Evolutionary conservation across 306 rosid species (phyloP).

Genomic region (Canavalia gladiata): DNA sequence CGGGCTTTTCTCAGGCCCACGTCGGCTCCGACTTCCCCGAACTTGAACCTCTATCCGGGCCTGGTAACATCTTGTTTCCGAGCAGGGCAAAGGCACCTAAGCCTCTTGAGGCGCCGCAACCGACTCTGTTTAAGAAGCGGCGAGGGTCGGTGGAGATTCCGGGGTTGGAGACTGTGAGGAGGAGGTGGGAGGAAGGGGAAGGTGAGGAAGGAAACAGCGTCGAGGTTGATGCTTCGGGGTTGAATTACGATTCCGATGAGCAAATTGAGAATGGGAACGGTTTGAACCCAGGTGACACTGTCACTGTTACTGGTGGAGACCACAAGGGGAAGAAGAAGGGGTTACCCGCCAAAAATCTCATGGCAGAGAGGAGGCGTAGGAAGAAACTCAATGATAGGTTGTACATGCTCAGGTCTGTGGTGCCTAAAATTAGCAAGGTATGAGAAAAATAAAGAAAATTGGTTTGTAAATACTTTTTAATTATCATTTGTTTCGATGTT

Average conservation of each 20-base stretch:
- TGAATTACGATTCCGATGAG: constrained; percentile 91
- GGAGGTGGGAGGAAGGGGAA: constrained; percentile 62
- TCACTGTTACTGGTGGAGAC: constrained; percentile 58
- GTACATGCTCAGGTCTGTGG: constrained; percentile 97
- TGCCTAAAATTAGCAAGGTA: constrained; percentile 99
- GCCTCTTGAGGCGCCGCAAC: constrained; percentile 69
- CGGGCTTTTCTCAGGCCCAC: constrained; percentile 53
- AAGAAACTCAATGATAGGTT: constrained; percentile 97
- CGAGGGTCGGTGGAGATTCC: constrained; percentile 59
- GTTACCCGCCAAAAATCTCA: constrained; percentile 88
- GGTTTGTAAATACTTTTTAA: neutral
- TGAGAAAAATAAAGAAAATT: neutral
- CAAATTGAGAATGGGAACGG: constrained; percentile 41
- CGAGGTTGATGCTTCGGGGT: constrained; percentile 63
- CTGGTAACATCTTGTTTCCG: constrained; percentile 58
- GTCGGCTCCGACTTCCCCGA: constrained; percentile 62
- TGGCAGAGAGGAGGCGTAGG: constrained; percentile 98
- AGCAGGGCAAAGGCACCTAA: constrained; percentile 56
- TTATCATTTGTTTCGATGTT: constrained; percentile 10
- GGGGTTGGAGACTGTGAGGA: constrained; percentile 58
- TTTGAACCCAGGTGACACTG: constrained; percentile 62
- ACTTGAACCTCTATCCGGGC: constrained; percentile 55
- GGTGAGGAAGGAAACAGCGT: constrained; percentile 63
- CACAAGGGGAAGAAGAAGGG: constrained; percentile 96
- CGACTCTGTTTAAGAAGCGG: constrained; percentile 83